A percentile compares a stretch with the other conserved stretches of the same genome.
Evolutionary conservation across 1,284 basidiomycete genomes (phyloP).

Genomic region (Ganoderma lingzhi): DNA sequence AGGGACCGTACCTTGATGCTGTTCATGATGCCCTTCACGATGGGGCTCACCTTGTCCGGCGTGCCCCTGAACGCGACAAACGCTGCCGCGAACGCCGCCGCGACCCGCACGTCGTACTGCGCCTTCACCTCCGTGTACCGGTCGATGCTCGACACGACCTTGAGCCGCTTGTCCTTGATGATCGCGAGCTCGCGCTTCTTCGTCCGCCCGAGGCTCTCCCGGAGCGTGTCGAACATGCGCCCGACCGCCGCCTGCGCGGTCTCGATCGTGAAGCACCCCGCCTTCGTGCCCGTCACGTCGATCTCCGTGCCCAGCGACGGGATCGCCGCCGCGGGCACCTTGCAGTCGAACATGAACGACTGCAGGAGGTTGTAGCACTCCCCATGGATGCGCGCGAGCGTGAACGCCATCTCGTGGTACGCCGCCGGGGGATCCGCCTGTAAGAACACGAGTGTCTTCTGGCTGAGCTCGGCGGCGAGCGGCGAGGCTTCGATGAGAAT

Average conservation of each 20-base stretch:
- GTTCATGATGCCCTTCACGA: conserved; percentile 98
- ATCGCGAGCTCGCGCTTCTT: conserved; percentile 81
- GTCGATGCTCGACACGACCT: conserved; percentile 81
- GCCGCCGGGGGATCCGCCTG: conserved; percentile 80
- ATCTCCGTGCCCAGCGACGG: conserved; percentile 84
- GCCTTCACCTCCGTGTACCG: conserved; percentile 87
- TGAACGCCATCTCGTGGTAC: conserved; percentile 92
- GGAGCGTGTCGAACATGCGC: conserved; percentile 77
- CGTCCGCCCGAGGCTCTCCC: conserved; percentile 74
- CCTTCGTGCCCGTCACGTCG: conserved; percentile 73
- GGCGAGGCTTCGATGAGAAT: conserved; percentile 63
- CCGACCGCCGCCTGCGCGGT: conserved; percentile 82
- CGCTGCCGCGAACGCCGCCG: conserved; percentile 90
- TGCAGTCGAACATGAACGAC: conserved; percentile 87
- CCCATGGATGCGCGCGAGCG: conserved; percentile 81
- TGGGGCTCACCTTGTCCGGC: conserved; percentile 94
- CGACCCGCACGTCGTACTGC: conserved; percentile 89
- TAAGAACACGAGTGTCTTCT: conserved; percentile 75
- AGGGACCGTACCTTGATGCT: conserved; percentile 85
- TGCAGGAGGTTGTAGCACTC: conserved; percentile 87
- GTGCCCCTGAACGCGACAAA: conserved; percentile 87
- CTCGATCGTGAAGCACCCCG: conserved; percentile 82
- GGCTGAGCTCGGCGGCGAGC: conserved; percentile 72
- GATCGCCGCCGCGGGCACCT: conserved; percentile 81
- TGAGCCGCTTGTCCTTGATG: conserved; percentile 82